Conservation (phyloP, 305 asterid genomes). For the Euphrasia arctica region DNA sequence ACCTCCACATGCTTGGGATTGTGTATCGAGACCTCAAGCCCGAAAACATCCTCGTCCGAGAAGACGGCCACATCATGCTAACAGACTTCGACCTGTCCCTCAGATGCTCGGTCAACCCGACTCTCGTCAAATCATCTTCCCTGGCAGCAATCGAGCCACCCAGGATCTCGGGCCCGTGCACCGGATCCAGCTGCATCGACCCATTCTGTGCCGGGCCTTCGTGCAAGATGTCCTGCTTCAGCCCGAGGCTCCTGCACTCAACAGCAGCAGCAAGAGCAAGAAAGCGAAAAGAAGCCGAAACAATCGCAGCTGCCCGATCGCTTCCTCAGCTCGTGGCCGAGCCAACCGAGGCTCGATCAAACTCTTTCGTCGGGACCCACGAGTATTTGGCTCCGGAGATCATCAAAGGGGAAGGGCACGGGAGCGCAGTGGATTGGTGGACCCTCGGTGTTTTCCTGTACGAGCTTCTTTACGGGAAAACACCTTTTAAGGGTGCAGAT, state of each 20-base stretch:
- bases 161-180: constrained; percentile 57
- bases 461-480: constrained; percentile 64
- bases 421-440: constrained; percentile 86
- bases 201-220: constrained; percentile 63
- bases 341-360: constrained; percentile 72
- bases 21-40: constrained; percentile 74
- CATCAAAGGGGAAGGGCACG: constrained; percentile 67
- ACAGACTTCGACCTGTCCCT: constrained; percentile 66
- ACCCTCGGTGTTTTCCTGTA: constrained; percentile 62
- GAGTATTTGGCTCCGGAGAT: constrained; percentile 66
- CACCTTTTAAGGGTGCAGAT: constrained; percentile 59
- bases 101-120: constrained; percentile 54
- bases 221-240: constrained; percentile 59
- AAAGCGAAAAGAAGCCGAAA: constrained; percentile 41
- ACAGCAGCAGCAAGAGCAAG: constrained; percentile 38
- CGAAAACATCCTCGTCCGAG: constrained; percentile 64
- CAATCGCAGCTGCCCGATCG: constrained; percentile 28
- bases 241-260: constrained; percentile 36
- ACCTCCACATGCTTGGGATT: constrained; percentile 72
- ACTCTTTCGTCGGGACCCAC: constrained; percentile 77
- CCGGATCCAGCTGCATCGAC: constrained; percentile 68
- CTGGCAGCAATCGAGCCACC: constrained; percentile 41
- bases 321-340: constrained; percentile 68
- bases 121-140: constrained; percentile 46
- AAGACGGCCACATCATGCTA: constrained; percentile 78